Evolutionary conservation across 257 asterid genomes (phyloP), one percentile per base, ranked within the genome.

Genomic region (Thymus mandschuricus): DNA sequence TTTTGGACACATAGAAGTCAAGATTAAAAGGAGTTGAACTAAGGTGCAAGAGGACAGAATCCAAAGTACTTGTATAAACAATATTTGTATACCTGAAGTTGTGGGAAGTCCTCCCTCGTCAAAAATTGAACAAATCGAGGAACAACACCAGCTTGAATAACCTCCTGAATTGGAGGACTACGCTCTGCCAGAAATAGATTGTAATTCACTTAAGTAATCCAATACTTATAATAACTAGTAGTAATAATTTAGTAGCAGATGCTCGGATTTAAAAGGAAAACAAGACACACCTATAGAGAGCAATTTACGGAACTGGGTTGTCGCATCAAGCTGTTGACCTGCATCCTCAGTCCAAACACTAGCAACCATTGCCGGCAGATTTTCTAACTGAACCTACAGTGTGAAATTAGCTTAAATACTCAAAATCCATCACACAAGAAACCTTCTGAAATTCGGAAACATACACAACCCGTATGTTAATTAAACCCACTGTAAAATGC

Each of bases 111-210:
- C 74, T 92, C 96, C 78, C 96, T 86, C 78, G 56, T 77, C 61
- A 92, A 79, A 75, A 92, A 92, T 73, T 88, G 88, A 66, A 92
- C 91, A 71, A 92, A 84, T 10, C 98, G 91, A 33, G 96, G 92
- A 73, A 89, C 96, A 59, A 90, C 98, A 29, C 97, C 98, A 1
- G 96, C 78, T 78, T 88, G 89, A 64, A 90, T 88, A 6, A 90
- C 98, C 79, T 90, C 96, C 68, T 86, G 86, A 70, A 92, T 90
- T 34, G 98, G 98, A 7, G 98, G 96, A 80, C 89, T 85, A 56
- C 95, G 89, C 70, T 92, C 98, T 92, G 80, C 34, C 28, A 62
- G 21, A 31, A 63, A 67, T n/a, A 38, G 35, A 68, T 72, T 8
- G 43, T 38, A 41, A 33, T 5, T 35, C 28, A 66, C 43, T 54